Percentiles rank a stretch among this genome's conserved stretches.
These are phyloP conservation scores for Sclerotinia borealis DNA, from an alignment of 2,329 filamentous ascomycete species.

Conservation along the genomic window DNA sequence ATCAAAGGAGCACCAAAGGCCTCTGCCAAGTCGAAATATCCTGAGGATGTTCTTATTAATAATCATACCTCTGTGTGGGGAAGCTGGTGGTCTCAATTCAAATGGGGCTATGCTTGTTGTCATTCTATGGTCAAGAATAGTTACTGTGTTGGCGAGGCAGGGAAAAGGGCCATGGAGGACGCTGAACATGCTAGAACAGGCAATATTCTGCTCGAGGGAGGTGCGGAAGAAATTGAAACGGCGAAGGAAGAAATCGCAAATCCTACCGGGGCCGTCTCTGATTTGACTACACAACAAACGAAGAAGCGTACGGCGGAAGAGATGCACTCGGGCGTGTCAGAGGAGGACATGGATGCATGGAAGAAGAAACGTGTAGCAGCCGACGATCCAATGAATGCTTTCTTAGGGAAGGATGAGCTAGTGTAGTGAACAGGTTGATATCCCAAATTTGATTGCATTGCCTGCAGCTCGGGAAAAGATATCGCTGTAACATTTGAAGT, in stretches of 20 bases:
- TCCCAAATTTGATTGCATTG: neutral
- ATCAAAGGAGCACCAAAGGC: constrained; percentile 82
- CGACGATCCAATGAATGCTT: constrained; percentile 81
- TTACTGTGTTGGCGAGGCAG: constrained; percentile 91
- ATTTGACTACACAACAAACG: constrained; percentile 22
- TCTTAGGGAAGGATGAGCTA: constrained; percentile 68
- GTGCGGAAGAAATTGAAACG: constrained; percentile 27
- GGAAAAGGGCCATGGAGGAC: constrained; percentile 73
- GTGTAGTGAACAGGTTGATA: neutral
- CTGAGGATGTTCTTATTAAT: constrained; percentile 79
- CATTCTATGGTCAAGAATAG: constrained; percentile 92
- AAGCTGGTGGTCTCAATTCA: constrained; percentile 93
- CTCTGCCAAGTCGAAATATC: constrained; percentile 80
- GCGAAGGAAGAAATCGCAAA: constrained; percentile 31
- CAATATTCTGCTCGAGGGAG: constrained; percentile 32
- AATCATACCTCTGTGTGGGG: constrained; percentile 94
- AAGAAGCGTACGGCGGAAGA: constrained; percentile 75
- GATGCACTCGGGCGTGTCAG: constrained; percentile 69
- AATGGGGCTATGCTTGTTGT: constrained; percentile 95
- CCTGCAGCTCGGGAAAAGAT: neutral
- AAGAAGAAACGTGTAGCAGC: constrained; percentile 66
- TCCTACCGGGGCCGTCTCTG: constrained; percentile 24
- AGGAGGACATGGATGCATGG: constrained; percentile 83
- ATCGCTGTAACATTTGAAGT: too few species aligned
- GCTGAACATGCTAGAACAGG: constrained; percentile 55